Evolutionary conservation across 345 rosid genomes (phyloP), one percentile per base, ranked within the genome.

Genomic region (Fremontodendron californicum): DNA sequence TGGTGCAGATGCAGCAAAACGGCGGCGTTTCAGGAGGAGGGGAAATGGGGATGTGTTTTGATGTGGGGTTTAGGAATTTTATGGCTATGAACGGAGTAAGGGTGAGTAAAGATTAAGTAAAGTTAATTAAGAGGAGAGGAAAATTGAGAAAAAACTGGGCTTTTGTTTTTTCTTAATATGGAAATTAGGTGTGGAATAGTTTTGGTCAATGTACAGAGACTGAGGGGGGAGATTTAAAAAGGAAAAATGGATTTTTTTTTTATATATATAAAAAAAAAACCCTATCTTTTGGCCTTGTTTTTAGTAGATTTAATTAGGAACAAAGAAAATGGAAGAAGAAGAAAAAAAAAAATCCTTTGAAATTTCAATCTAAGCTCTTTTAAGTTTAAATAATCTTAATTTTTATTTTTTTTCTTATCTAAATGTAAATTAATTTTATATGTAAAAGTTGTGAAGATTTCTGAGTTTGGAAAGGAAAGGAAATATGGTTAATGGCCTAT

Each of bases 61-160:
- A 87, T 31, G 87, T 94, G 4, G 92, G 93, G 52, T 89, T 89
- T 74, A 86, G 97, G 85, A 89, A 87, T 80, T 82, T 82, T 65
- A 81, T 85, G 67, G 83, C 78, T 7, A 73, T 86, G 68, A 89
- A 82, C 73, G 85, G 93, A 76, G 82, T 88, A 62, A 92, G 95
- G 58, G 74, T 87, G 52, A 83, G 89, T 67, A 87, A 87, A 79
- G 85, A 92, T 84, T 5, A 81, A 83, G 89, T 83, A 6, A 88
- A 91, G 83, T 88, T 84, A 67, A 68, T 45, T 2, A 55, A 7
- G 19, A 6, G 6, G 27, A 54, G 25, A 54, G 1, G 11, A 21
- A 54, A 16, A 54, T n/a, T n/a, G 39, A 9, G 79, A 62, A 49
- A 79, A 71, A 78, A 55, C 81, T 65, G 57, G 29, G 81, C 33